phyloP scores from a whole-genome alignment of 352 stramenopile genomes.

The Hyaloperonospora brassicae region DNA sequence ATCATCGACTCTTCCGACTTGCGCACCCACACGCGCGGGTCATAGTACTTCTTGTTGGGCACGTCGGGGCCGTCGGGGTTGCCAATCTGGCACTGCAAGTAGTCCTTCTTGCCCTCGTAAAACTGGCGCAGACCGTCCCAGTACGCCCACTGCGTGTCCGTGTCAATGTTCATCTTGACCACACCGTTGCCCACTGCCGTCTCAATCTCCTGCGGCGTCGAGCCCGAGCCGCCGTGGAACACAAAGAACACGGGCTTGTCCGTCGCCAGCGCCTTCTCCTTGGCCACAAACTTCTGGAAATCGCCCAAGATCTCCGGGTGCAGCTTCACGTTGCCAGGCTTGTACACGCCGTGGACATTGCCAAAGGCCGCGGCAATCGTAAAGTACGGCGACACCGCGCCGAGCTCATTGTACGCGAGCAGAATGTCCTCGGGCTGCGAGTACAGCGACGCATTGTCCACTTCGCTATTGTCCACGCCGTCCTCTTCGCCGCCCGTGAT shows the following conservation, averaged over 20 bases:
- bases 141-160: constrained; percentile 98
- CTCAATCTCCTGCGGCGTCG: constrained; percentile 93
- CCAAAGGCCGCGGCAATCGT: constrained; percentile 86
- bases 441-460: constrained; percentile 89
- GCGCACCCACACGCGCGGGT: constrained; percentile 95
- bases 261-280: constrained; percentile 57
- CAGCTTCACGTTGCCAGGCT: constrained; percentile 97
- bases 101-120: constrained; percentile 95
- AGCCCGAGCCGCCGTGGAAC: constrained; percentile 98
- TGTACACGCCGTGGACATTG: constrained; percentile 93
- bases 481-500: constrained; percentile 98
- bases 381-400: constrained; percentile 88
- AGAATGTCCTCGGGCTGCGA: constrained; percentile 45
- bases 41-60: constrained; percentile 99
- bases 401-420: constrained; percentile 93
- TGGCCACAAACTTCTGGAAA: constrained; percentile 88
- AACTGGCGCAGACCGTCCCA: constrained; percentile 98
- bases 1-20: constrained; percentile 96
- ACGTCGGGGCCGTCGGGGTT: constrained; percentile 95
- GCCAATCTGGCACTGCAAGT: constrained; percentile 96
- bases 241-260: constrained; percentile 98
- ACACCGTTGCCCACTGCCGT: constrained; percentile 94
- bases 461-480: constrained; percentile 95
- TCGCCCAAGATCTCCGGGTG: constrained; percentile 95
- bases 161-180: constrained; percentile 99